Evolutionary conservation across 768 basidiomycete genomes (phyloP).

Genomic region (Asterophora lycoperdoides): DNA sequence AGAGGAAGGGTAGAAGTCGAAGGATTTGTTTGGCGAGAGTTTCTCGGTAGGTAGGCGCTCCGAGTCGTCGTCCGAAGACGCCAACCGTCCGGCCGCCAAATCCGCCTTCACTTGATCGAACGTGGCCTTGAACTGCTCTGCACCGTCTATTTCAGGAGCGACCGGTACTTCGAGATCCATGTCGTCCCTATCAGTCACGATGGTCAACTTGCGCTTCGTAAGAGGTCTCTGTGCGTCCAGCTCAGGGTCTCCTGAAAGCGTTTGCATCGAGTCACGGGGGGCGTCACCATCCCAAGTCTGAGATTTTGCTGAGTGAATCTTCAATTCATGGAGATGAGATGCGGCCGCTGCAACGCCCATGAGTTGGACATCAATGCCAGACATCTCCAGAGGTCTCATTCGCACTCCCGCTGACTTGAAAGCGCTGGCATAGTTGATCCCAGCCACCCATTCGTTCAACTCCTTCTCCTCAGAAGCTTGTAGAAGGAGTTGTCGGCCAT

Average conservation of each 20-base stretch:
- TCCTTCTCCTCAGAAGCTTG: slow-evolving; percentile 67
- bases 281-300: slow-evolving; percentile 42
- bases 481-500: slow-evolving; percentile 79
- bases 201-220: slow-evolving; percentile 27
- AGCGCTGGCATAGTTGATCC: slow-evolving; percentile 90
- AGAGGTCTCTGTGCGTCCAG: slow-evolving; percentile 19
- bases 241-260: slow-evolving; percentile 31
- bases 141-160: slow-evolving; percentile 54
- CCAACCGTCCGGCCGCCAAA: slow-evolving; percentile 51
- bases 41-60: slow-evolving; percentile 10
- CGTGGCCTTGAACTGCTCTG: slow-evolving; percentile 72
- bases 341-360: slow-evolving; percentile 84
- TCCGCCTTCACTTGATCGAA: slow-evolving; percentile 87
- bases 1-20: slow-evolving; percentile 11
- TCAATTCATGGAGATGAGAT: slow-evolving; percentile 73
- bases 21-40: background rate
- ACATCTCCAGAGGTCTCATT: slow-evolving; percentile 73
- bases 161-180: slow-evolving; percentile 42
- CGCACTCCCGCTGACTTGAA: slow-evolving; percentile 83
- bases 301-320: slow-evolving; percentile 30
- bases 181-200: slow-evolving; percentile 24
- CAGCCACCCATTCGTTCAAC: slow-evolving; percentile 85
- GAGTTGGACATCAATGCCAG: slow-evolving; percentile 64
- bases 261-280: slow-evolving; percentile 37
- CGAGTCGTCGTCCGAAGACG: slow-evolving; percentile 25